Base-by-base conservation (phyloP, 2,329 filamentous ascomycete genomes). In the Didymella exigua region DNA sequence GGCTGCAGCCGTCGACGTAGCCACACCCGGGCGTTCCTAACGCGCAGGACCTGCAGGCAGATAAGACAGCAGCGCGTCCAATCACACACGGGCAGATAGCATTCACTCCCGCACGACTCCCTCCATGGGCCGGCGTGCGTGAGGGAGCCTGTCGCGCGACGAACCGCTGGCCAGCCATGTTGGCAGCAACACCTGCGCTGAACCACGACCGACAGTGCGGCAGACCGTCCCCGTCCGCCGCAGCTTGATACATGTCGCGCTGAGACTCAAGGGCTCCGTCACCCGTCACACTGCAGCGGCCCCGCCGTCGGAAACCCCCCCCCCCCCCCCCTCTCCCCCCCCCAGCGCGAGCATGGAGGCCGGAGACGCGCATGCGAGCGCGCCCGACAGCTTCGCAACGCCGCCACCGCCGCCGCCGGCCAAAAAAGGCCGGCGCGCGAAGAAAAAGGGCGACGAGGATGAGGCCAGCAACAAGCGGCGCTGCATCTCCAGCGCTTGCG, bases 391-490 rank as follows among this genome's bases (percentile, higher is more conserved):
- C 33, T 21, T 16, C 13, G 16, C 30, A 33, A 29, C 33, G 9
- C 37, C 49, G 9, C 30, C 30, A 13, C 63, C 65, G 43, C 45
- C 59, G 50, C 36, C 34, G 27, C 60, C 66, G 13, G 38, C 63
- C n/a, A 75, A 75, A 61, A 70, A 68, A 38, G 69, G 71, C 13
- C 65, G 71, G 21, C 63, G 70, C 43, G 62, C 65, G 45, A 72
- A 73, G 65, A 72, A 71, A 61, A 70, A 73, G 24, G 61, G 62
- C 26, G 67, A 69, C 2, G 65, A 65, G 30, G 75, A 79, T 49
- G 77, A 79, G 42, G 69, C 71, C 41, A 66, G 68, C 23, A 80
- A 71, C 68, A 76, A 80, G 69, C 65, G 78, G 44, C 63, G 78
- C 50, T 80, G 74, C 60, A 75, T 76, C 41, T 74, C 71, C 19